Conservation (phyloP, 805 yeast species). For the Kregervanrija fluxuum region DNA sequence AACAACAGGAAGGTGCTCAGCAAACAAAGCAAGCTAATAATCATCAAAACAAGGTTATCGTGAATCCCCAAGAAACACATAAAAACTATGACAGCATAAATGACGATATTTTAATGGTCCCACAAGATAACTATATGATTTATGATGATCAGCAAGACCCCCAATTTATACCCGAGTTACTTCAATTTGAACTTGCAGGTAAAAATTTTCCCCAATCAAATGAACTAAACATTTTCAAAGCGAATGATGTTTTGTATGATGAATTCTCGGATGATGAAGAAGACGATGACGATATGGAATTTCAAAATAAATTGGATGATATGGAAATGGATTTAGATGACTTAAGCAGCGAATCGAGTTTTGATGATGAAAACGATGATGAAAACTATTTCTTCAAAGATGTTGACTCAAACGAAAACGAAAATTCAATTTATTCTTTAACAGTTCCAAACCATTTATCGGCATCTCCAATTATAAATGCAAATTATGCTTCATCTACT, state of each 20-base stretch:
- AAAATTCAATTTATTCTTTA: constrained; percentile 21
- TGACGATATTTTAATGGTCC: constrained; percentile 24
- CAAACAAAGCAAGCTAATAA: constrained; percentile 1
- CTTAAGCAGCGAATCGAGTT: constrained; percentile 19
- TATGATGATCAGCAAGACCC: constrained; percentile 20
- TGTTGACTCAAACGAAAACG: constrained; percentile 7
- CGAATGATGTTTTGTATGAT: constrained; percentile 24
- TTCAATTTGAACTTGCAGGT: constrained; percentile 20
- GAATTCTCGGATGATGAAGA: constrained; percentile 28
- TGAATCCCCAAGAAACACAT: constrained; percentile 2
- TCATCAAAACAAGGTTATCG: not conserved
- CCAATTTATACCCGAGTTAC: constrained; percentile 20
- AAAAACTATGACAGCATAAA: constrained; percentile 1
- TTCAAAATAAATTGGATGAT: constrained; percentile 18
- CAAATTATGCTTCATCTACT: not conserved
- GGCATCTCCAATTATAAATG: not conserved
- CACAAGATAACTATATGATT: constrained; percentile 24
- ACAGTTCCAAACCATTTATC: constrained; percentile 17
- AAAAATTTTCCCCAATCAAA: constrained; percentile 26
- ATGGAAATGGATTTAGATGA: constrained; percentile 28
- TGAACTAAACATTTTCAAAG: constrained; percentile 26
- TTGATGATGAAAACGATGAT: constrained; percentile 17
- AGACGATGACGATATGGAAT: constrained; percentile 22
- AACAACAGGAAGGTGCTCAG: not conserved
- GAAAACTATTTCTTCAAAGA: constrained; percentile 13